Conservation (phyloP, 352 stramenopile genomes). For the Phytophthora ohioensis region DNA sequence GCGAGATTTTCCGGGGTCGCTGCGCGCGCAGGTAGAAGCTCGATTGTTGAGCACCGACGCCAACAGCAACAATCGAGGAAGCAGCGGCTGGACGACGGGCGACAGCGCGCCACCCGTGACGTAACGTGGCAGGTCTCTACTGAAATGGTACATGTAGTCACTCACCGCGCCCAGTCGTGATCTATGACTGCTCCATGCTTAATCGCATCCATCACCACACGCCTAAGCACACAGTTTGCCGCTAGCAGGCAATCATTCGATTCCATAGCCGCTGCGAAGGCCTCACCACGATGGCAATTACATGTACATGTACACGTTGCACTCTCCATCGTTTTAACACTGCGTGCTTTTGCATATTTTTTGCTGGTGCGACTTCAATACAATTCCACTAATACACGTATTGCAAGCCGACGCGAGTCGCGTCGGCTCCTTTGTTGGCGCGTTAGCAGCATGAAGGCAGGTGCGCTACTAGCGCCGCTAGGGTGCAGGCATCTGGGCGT, state of each 20-base stretch:
- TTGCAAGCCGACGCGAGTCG: neutral
- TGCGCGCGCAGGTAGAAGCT: conserved; percentile 9
- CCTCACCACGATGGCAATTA: neutral
- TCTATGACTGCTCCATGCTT: conserved; percentile 6
- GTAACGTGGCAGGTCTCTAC: conserved; percentile 20
- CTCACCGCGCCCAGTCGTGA: neutral
- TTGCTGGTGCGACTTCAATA: conserved; percentile 16
- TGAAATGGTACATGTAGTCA: neutral
- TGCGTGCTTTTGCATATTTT: conserved; percentile 33
- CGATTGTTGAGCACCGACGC: neutral
- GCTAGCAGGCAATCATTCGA: neutral
- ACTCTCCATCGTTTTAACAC: conserved; percentile 24
- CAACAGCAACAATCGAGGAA: conserved; percentile 33
- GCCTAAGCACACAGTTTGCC: neutral
- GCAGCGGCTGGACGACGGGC: conserved; percentile 12
- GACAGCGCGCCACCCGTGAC: conserved; percentile 24
- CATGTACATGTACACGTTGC: neutral
- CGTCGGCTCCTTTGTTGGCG: conserved; percentile 2
- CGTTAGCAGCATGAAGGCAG: neutral
- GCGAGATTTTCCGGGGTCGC: conserved; percentile 9
- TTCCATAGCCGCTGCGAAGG: neutral
- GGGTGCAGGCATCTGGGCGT: conserved; percentile 3
- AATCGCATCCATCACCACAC: neutral
- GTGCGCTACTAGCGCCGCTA: neutral
- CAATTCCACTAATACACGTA: neutral